Evolutionary conservation across 1,284 basidiomycete species (phyloP).

Genomic region (Fomitiporia mediterranea): DNA sequence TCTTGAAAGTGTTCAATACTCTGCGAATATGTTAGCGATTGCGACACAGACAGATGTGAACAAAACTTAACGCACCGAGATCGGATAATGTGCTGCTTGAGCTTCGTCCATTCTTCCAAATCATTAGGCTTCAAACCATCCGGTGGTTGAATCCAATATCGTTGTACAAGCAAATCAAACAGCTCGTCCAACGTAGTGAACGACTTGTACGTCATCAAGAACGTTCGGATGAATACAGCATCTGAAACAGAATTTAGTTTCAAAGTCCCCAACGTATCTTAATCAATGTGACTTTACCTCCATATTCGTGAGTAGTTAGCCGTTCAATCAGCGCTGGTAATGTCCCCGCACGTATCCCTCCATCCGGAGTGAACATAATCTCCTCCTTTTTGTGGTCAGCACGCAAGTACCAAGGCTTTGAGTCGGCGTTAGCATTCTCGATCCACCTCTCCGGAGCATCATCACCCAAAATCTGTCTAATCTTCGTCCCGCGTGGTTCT

Average conservation of each 20-base stretch:
- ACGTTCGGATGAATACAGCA: conserved; percentile 83
- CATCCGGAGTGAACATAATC: conserved; percentile 81
- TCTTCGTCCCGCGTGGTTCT: conserved; percentile 15
- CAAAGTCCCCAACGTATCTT: background rate
- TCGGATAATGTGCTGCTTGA: conserved; percentile 88
- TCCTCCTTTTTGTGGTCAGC: conserved; percentile 78
- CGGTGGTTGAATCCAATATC: conserved; percentile 82
- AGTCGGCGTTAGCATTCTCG: conserved; percentile 27
- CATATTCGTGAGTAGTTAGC: conserved; percentile 84
- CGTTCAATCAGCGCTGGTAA: conserved; percentile 83
- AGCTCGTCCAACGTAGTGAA: conserved; percentile 87
- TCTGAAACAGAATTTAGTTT: conserved; percentile 41
- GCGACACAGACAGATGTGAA: background rate
- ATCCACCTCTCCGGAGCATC: conserved; percentile 19
- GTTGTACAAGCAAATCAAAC: conserved; percentile 79
- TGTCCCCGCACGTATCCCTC: conserved; percentile 83
- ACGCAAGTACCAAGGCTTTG: conserved; percentile 82
- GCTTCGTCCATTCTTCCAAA: conserved; percentile 75
- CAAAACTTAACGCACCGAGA: conserved; percentile 54
- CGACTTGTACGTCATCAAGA: conserved; percentile 96
- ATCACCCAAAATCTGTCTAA: conserved; percentile 17
- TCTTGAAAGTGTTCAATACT: conserved; percentile 79
- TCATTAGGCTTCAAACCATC: conserved; percentile 62
- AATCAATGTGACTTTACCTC: conserved; percentile 54
- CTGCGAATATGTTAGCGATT: conserved; percentile 34